Base-by-base conservation (phyloP, 2,329 filamentous ascomycete species). In the Plenodomus lindquistii region DNA sequence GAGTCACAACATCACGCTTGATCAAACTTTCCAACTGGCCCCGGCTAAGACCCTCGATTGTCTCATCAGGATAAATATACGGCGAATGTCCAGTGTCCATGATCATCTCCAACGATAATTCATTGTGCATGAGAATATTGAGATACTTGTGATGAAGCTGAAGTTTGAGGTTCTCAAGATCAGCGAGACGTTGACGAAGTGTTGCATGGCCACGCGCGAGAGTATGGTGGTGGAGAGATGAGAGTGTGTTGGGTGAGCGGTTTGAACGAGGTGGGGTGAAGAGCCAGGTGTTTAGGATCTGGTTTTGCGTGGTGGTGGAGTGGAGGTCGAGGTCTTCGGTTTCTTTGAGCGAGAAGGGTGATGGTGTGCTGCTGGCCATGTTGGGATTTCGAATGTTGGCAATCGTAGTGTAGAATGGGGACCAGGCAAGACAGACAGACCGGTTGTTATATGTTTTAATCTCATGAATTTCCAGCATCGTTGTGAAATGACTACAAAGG, bases 101-200 rank as follows among this genome's bases (percentile, higher is more conserved):
- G 22, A 24, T 29, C 2, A 41, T 31, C 17, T 40, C 16, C 4
- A 37, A 29, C 17, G 41, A 29, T 9, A 37, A 13, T 15, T 44
- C 37, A 1, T 22, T 1, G 10, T 44, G 16, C n/a, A 29, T 18
- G 2, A 48, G 20, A 13, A 44, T 10, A 22, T 21, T 37, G 19
- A 18, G 15, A 22, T 48, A 38, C n/a, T 48, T 44, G 15, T 37
- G 36, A 15, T 34, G 40, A 19, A 44, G 17, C 13, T 37, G 19
- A 7, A 44, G 9, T 21, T 41, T 37, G 3, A 44, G 41, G 19
- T 44, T 13, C 9, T 18, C 20, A 13, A 44, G 41, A 4, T 29
- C 41, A 21, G 19, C 27, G 37, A 44, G 29, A n/a, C 29, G 46
- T 22, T 44, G 21, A 9, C 21, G 24, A 16, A 48, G 10, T 9